phyloP scores from a whole-genome alignment of 1,139 yeast genomes.

The Scheffersomyces lignicola region DNA sequence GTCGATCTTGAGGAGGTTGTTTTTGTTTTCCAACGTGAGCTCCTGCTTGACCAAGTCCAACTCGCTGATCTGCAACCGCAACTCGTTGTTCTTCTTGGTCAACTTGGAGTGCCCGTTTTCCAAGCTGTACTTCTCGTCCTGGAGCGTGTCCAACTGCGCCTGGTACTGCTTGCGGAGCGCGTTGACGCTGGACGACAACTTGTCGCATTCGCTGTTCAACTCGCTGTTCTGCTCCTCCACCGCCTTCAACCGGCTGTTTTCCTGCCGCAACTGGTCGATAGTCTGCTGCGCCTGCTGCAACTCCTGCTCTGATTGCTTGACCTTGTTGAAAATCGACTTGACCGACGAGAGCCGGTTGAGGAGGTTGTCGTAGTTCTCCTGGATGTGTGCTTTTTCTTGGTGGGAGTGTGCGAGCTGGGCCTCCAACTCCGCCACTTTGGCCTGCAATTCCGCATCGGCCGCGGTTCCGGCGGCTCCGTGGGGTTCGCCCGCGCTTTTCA shows the following conservation, averaged over 20 bases:
- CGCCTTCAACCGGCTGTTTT: constrained; percentile 26
- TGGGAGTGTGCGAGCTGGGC: constrained; percentile 15
- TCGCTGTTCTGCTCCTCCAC: constrained; percentile 46
- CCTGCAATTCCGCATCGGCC: neutral
- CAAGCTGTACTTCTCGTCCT: constrained; percentile 47
- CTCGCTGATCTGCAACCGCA: constrained; percentile 46
- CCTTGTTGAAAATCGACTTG: constrained; percentile 71
- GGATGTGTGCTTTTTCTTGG: constrained; percentile 63
- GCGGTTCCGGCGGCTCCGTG: no score
- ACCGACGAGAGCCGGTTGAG: constrained; percentile 75
- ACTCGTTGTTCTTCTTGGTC: constrained; percentile 38
- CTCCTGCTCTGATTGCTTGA: constrained; percentile 76
- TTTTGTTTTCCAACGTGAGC: constrained; percentile 43
- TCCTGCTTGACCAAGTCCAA: constrained; percentile 49
- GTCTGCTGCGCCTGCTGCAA: constrained; percentile 56
- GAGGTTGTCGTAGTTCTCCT: constrained; percentile 72
- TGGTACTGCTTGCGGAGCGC: constrained; percentile 48
- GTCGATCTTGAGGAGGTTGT: constrained; percentile 41
- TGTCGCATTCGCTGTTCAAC: constrained; percentile 68
- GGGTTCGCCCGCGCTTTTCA: no score
- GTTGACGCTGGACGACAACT: constrained; percentile 52
- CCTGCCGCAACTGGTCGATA: constrained; percentile 25
- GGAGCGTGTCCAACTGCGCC: constrained; percentile 38
- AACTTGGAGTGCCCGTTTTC: constrained; percentile 38
- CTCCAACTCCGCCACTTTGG: constrained; percentile 6